Evolutionary conservation across 805 yeast genomes (phyloP), one percentile per base, ranked within the genome.

Genomic region (Saturnispora saitoi): DNA sequence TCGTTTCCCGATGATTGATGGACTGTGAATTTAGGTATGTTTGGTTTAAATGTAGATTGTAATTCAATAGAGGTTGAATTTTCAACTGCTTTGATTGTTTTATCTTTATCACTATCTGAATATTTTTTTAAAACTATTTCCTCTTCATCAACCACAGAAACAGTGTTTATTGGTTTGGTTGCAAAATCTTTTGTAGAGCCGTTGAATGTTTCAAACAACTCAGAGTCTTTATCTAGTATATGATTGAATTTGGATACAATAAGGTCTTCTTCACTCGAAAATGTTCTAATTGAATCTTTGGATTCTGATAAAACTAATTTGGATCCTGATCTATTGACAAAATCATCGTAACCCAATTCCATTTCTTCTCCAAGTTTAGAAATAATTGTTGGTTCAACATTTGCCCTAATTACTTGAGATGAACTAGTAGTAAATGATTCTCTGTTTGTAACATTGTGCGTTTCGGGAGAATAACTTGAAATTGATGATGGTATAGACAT

Each of bases 181-280:
- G 50, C 53, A 30, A 50, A 40, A 22, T 53, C 56, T 22, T 34
- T 39, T 11, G 42, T 47, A 26, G 48, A 42, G 4, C 54, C 56
- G 45, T 51, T 49, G 26, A 48, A 53, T 20, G 42, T 39, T 40
- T 53, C 56, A 41, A 47, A 53, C 3, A 53, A n/a, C 1, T 50
- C 51, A 20, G 17, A 15, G 41, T 51, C 56, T 14, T 43, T 32
- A 41, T 48, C 43, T 6, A 22, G 17, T 8, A 12, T 34, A 17
- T 34, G 1, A 17, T 4, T 20, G 17, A 12, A 11, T 17, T 20
- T 34, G 17, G 2, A 9, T 8, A 34, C 11, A 19, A 30, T 26
- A 11, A 19, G 32, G 14, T 41, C 45, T 19, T 45, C 51, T 12
- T 50, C 48, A 30, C 55, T 52, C 19, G 55, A 52, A 30, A 52